A percentile compares a stretch with the other conserved stretches of the same genome.
Evolutionary conservation across 2,329 filamentous ascomycete species (phyloP).

Genomic region (Achaetomium macrosporum): DNA sequence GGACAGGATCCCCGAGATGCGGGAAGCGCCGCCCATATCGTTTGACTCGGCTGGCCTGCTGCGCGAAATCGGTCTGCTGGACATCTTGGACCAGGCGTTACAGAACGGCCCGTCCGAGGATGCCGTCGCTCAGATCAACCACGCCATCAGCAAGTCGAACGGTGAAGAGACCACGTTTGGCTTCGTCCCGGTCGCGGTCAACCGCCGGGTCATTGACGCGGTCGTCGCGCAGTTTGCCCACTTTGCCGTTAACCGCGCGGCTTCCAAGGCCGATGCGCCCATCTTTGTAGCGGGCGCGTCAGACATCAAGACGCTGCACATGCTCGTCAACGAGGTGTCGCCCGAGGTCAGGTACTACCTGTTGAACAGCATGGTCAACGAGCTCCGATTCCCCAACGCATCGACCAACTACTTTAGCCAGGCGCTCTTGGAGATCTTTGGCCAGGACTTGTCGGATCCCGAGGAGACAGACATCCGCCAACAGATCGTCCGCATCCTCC

Average conservation of each 20-base stretch:
- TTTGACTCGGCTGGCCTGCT: slow-evolving; percentile 56
- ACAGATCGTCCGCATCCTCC: slow-evolving; percentile 80
- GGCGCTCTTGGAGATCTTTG: slow-evolving; percentile 78
- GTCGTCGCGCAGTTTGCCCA: slow-evolving; percentile 78
- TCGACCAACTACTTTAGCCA: slow-evolving; percentile 93
- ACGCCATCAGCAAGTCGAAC: slow-evolving; percentile 60
- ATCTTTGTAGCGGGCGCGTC: slow-evolving; percentile 60
- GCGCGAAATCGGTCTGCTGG: slow-evolving; percentile 49
- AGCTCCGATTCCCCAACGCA: slow-evolving; percentile 82
- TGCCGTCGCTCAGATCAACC: slow-evolving; percentile 68
- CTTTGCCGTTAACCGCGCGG: slow-evolving; percentile 57
- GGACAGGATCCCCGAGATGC: slow-evolving; percentile 70
- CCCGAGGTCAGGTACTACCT: slow-evolving; percentile 81
- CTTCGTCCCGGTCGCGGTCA: slow-evolving; percentile 60
- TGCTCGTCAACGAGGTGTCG: slow-evolving; percentile 67
- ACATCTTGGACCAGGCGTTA: slow-evolving; percentile 54
- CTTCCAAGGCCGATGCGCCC: slow-evolving; percentile 50
- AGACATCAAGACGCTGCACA: slow-evolving; percentile 67
- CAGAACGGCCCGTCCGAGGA: slow-evolving; percentile 62
- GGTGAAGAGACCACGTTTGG: slow-evolving; percentile 58
- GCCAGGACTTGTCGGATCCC: slow-evolving; percentile 63
- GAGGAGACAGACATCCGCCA: slow-evolving; percentile 80
- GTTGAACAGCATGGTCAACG: slow-evolving; percentile 78
- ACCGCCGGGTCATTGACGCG: slow-evolving; percentile 69
- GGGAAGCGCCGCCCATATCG: slow-evolving; percentile 58